phyloP scores from a whole-genome alignment of 176 grass and related monocot genomes.

The Carex myosuroides region DNA sequence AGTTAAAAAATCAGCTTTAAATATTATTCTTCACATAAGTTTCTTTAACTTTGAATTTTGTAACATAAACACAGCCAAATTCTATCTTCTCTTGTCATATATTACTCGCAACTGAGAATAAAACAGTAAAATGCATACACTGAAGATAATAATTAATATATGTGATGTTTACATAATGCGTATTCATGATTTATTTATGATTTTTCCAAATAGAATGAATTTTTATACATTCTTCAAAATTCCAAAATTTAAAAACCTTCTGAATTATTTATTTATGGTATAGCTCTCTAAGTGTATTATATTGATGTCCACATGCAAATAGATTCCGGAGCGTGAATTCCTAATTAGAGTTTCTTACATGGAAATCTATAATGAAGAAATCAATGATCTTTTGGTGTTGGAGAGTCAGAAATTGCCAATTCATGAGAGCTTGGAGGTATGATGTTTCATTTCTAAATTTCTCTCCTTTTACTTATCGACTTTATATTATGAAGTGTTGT shows the following conservation, averaged over 20 bases:
- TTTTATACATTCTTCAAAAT: not conserved
- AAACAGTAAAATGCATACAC: not conserved
- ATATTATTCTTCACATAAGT: not conserved
- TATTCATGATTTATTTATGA: not conserved
- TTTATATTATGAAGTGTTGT: not conserved
- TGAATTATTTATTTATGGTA: not conserved
- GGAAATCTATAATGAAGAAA: conserved; percentile 99
- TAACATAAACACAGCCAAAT: not conserved
- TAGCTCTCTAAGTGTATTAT: not conserved
- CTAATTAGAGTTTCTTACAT: conserved; percentile 93
- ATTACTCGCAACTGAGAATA: not conserved
- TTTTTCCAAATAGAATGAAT: not conserved
- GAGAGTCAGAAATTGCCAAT: conserved; percentile 62
- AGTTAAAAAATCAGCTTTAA: not conserved
- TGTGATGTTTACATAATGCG: not conserved
- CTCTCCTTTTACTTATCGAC: not conserved
- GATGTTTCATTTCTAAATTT: not conserved
- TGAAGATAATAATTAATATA: not conserved
- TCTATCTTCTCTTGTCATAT: not conserved
- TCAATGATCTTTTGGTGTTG: conserved; percentile 69
- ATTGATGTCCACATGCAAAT: conserved; percentile 10
- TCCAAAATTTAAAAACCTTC: not conserved
- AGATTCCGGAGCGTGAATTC: conserved; percentile 68
- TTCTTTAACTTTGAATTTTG: not conserved
- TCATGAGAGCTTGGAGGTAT: conserved; percentile 83